These are phyloP conservation scores for Microbotryum silenes-acaulis DNA, from an alignment of 1,284 basidiomycete genomes.

Conservation along the genomic window DNA sequence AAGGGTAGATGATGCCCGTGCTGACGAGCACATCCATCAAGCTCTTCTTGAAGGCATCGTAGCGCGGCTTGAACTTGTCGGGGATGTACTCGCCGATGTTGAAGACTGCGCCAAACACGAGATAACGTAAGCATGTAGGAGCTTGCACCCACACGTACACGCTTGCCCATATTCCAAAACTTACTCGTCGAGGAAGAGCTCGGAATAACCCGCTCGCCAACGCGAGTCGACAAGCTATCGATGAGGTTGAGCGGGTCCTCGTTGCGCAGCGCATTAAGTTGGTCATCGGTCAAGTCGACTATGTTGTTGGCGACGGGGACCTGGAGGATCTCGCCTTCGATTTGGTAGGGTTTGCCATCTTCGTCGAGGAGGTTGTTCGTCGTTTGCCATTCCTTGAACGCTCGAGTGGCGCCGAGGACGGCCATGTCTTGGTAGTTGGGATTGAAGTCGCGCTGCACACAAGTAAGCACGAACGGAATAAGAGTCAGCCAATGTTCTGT, in stretches of 20 bases:
- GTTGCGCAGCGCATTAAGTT: constrained; percentile 59
- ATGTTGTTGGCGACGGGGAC: constrained; percentile 40
- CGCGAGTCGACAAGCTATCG: constrained; percentile 22
- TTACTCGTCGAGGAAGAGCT: not conserved
- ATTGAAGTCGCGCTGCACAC: constrained; percentile 61
- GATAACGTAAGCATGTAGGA: too few relatives aligned
- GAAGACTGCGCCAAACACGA: constrained; percentile 53
- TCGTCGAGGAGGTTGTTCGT: constrained; percentile 39
- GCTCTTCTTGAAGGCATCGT: constrained; percentile 59
- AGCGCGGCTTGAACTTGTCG: constrained; percentile 66
- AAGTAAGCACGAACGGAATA: not conserved
- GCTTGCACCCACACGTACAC: not conserved
- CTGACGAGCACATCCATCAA: constrained; percentile 58
- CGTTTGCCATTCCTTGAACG: constrained; percentile 68
- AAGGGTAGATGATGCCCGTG: constrained; percentile 53
- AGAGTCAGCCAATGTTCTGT: not conserved
- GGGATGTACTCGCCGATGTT: constrained; percentile 79
- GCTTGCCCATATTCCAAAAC: too few relatives aligned
- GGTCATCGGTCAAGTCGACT: constrained; percentile 44
- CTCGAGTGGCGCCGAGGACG: constrained; percentile 88
- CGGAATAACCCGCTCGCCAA: constrained; percentile 10
- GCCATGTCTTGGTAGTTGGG: constrained; percentile 99
- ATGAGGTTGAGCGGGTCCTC: constrained; percentile 62
- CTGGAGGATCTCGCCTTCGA: constrained; percentile 51
- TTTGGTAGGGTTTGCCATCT: constrained; percentile 17